Evolutionary conservation across 805 yeast genomes (phyloP), one percentile per base, ranked within the genome.

Genomic region (Saturnispora quitensis): DNA sequence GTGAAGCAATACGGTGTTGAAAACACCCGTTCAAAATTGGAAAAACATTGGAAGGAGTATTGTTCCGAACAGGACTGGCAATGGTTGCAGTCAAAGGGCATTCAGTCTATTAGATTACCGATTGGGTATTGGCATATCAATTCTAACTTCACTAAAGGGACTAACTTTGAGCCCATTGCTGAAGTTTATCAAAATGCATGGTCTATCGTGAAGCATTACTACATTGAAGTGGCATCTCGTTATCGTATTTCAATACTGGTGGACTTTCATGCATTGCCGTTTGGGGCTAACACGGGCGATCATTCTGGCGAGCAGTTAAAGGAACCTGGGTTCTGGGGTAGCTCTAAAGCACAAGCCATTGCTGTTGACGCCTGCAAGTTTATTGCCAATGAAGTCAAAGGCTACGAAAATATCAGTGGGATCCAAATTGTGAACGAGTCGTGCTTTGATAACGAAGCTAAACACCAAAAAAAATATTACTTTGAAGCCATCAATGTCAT

Each of bases 71-170:
- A 75, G 7, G 97, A 91, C 63, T 90, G 96, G 95, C 61, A 75
- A 20, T 89, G 89, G 86, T 67, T 91, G 28, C 65, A 70, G 44
- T 69, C 73, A 20, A 75, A 73, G 50, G 86, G 88, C 7, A 86
- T 86, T n/a, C 88, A 87, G 24, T 78, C 89, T 2, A 74, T 91
- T 5, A 75, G 99, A 60, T 74, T 91, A 1, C 98, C 99, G 7
- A 68, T 91, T 56, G 98, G 98, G 0, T 91, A 86, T 67, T 91
- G 96, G 96, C 82, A 78, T 52, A 78, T 89, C n/a, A 82, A 84
- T 20, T 88, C 90, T 1, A 57, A 59, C 17, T 84, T 73, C 62
- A 68, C 80, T 42, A 66, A 68, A 20, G 78, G 75, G 4, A 84
- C 95, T 2, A 82, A 83, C 18, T 91, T 86, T 62, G 80, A 68